These are phyloP conservation scores for Phytophthora aleatoria DNA, from an alignment of 352 stramenopile genomes.

Conservation along the genomic window DNA sequence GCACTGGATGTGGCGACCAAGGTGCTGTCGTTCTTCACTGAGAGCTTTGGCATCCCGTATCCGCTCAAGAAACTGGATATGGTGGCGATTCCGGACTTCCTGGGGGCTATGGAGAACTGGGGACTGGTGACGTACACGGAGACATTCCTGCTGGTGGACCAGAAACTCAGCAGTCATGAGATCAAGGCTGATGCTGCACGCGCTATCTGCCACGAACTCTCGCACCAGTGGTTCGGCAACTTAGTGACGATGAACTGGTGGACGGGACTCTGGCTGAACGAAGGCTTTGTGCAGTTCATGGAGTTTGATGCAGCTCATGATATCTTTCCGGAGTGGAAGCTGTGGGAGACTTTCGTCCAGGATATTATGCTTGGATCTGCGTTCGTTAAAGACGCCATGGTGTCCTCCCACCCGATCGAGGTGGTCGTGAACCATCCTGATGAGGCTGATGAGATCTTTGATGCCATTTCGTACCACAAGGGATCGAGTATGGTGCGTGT, in stretches of 20 bases:
- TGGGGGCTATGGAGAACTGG: slow-evolving; percentile 96
- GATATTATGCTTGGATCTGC: slow-evolving; percentile 72
- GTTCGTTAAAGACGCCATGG: slow-evolving; percentile 92
- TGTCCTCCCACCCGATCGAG: slow-evolving; percentile 94
- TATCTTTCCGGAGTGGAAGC: slow-evolving; percentile 94
- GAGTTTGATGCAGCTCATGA: slow-evolving; percentile 94
- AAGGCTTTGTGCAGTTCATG: slow-evolving; percentile 97
- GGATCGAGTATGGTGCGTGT: slow-evolving; percentile 79
- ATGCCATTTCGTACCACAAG: slow-evolving; percentile 97
- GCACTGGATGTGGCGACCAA: slow-evolving; percentile 79
- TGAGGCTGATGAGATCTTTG: slow-evolving; percentile 98
- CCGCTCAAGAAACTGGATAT: slow-evolving; percentile 99
- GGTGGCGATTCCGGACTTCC: slow-evolving; percentile 95
- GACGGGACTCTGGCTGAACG: slow-evolving; percentile 97
- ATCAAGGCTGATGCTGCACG: slow-evolving; percentile 84
- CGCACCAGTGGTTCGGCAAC: slow-evolving; percentile 98
- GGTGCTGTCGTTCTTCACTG: slow-evolving; percentile 73
- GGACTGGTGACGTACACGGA: slow-evolving; percentile 97
- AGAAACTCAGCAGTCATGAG: slow-evolving; percentile 59
- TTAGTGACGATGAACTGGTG: slow-evolving; percentile 99
- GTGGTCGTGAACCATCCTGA: slow-evolving; percentile 93
- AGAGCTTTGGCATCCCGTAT: slow-evolving; percentile 89
- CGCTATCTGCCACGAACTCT: slow-evolving; percentile 97
- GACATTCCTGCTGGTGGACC: slow-evolving; percentile 88
- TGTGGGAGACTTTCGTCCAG: slow-evolving; percentile 96